phyloP scores from a whole-genome alignment of 2,329 filamentous ascomycete species.

The Arthroderma sp. region DNA sequence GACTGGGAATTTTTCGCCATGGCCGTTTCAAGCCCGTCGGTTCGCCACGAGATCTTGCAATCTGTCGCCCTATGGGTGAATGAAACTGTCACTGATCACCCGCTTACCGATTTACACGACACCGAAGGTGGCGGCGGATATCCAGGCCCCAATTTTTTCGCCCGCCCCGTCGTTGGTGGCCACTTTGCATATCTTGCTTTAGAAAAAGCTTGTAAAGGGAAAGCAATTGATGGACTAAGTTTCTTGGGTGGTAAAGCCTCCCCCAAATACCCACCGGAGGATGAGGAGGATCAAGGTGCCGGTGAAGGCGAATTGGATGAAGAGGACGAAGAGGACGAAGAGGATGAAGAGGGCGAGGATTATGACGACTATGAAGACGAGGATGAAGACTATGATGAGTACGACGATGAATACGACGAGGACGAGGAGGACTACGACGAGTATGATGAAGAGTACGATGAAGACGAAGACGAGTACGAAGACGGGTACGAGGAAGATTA shows the following conservation, averaged over 20 bases:
- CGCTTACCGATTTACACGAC: slow-evolving; percentile 70
- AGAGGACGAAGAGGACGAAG: neutral
- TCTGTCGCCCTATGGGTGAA: slow-evolving; percentile 71
- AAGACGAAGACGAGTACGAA: too few relatives aligned
- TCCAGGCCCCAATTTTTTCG: slow-evolving; percentile 63
- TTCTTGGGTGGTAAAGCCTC: slow-evolving; percentile 26
- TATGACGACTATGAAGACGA: slow-evolving; percentile 1
- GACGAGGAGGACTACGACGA: slow-evolving; percentile 1
- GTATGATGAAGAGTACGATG: neutral
- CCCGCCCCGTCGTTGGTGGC: slow-evolving; percentile 68
- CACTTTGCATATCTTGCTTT: slow-evolving; percentile 79
- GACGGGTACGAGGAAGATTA: too few relatives aligned
- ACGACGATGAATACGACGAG: slow-evolving; percentile 1
- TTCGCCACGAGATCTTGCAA: slow-evolving; percentile 58
- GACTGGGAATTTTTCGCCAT: slow-evolving; percentile 89
- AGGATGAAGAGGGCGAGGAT: neutral
- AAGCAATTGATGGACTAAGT: slow-evolving; percentile 45
- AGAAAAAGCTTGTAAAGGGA: slow-evolving; percentile 62
- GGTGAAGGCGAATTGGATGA: neutral
- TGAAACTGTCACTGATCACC: slow-evolving; percentile 62
- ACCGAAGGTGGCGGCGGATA: slow-evolving; percentile 67
- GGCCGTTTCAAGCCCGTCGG: slow-evolving; percentile 56
- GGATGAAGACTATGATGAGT: slow-evolving; percentile 1
- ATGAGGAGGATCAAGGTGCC: neutral
- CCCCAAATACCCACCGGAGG: neutral